Percentiles rank a stretch among this genome's conserved stretches.
Evolutionary conservation across 2,329 filamentous ascomycete genomes (phyloP).

Genomic region (Botryosphaeria dothidea): DNA sequence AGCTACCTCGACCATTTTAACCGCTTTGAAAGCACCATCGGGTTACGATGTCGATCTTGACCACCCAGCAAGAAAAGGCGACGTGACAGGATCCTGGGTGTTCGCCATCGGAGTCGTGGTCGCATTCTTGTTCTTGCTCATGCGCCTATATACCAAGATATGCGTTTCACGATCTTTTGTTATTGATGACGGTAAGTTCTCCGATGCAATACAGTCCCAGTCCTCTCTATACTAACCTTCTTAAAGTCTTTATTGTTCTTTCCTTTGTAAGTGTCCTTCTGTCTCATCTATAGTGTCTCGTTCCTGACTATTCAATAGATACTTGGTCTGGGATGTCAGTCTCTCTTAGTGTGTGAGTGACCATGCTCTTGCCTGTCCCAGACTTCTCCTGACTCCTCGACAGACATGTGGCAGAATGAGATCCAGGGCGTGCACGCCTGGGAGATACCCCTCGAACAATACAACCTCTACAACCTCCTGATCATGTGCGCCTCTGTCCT

Average conservation of each 20-base stretch:
- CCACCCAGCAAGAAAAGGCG: constrained; percentile 26
- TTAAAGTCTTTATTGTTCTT: background rate
- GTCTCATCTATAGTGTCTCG: background rate
- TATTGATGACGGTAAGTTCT: constrained; percentile 30
- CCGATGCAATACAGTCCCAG: too few relatives aligned
- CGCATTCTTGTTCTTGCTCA: constrained; percentile 26
- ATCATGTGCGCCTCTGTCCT: constrained; percentile 23
- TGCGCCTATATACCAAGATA: constrained; percentile 32
- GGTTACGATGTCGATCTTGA: constrained; percentile 33
- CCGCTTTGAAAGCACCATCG: constrained; percentile 25
- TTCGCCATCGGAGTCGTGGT: constrained; percentile 27
- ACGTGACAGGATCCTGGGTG: constrained; percentile 26
- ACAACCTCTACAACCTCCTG: constrained; percentile 22
- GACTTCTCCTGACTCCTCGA: background rate
- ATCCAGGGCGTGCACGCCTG: constrained; percentile 27
- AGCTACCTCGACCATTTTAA: background rate
- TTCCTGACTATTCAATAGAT: background rate
- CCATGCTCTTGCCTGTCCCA: fast-evolving
- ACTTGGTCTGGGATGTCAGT: background rate
- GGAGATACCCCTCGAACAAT: constrained; percentile 25
- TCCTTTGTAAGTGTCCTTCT: background rate
- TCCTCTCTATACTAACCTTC: background rate
- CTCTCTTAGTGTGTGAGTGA: background rate
- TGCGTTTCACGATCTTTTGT: constrained; percentile 27
- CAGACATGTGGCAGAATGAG: constrained; percentile 15